Base-by-base conservation (phyloP, 2,329 filamentous ascomycete genomes). In the Fusarium sp. region DNA sequence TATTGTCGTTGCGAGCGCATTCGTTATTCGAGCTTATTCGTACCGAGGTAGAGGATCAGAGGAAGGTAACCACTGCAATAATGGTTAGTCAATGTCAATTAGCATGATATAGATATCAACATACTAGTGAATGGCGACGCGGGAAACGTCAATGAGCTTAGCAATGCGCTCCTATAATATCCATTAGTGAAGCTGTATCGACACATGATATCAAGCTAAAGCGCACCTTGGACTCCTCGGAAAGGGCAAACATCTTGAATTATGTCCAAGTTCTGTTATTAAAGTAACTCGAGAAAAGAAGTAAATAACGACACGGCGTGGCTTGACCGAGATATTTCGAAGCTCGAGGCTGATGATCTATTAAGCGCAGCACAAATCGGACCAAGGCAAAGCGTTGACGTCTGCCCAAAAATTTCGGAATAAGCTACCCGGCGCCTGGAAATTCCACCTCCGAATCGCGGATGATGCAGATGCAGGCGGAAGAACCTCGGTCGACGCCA, bases 21-120 rank as follows among this genome's bases (percentile, higher is more conserved):
- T 61, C 52, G 43, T 55, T 63, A 69, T 49, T 69, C 34, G 62
- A 63, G 83, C 58, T 56, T 41, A 30, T 53, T 59, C 80, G 77
- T 90, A 96, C 93, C 96, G 76, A 99, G 91, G 82, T 98, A 99
- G 81, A 99, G 88, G 80, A 99, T 97, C 81, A 99, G 83, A 76
- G 96, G 96, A 62, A 99, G 89, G 83, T 98, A 99, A 81, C 96
- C 96, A 86, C 93, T 97, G 76, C 54, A 58, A 55, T 45, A 54
- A 30, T 56, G 51, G 77, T 86, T 72, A 86, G 81, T 69, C 65
- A 52, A 11, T n/a, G 26, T 21, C 52, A 19, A n/a, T 14, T 5
- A 23, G 21, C 3, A 13, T 18, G 14, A 41, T 12, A 4, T 2
- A 43, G 2, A 41, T 19, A 11, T 18, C 53, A 28, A 79, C 91